Base-by-base conservation (phyloP, 192 early-diverging fungal species). In the Coemansia sp. region DNA sequence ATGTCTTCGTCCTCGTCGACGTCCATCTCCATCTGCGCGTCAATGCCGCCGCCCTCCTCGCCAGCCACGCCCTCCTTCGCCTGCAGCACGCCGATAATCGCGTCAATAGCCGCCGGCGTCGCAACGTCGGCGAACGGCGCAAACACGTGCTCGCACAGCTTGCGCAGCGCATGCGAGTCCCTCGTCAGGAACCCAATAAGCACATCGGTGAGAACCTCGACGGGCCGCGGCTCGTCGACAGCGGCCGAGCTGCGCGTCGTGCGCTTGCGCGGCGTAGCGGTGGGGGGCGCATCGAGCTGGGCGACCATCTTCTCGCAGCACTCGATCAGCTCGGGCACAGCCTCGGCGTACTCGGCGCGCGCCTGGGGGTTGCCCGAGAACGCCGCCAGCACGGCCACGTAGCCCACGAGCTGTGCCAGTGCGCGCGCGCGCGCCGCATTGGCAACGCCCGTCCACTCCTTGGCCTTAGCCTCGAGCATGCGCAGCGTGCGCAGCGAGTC, bases 131-230 rank as follows among this genome's bases (percentile, higher is more conserved):
- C 88, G 70, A 99, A 96, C 21, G 89, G 86, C 31, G 87, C 89
- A 86, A 99, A 99, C 44, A 91, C 91, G 62, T 91, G 88, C 56
- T 92, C 88, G 27, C 93, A 87, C 61, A 98, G 73, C 21, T 83
- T 86, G 36, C 93, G 85, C 59, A 95, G 76, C 11, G 92, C 66
- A 40, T 86, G 84, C 34, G 93, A 95, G 8, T 93, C 89, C 69
- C 92, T 93, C 46, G 92, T 88, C 79, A 99, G 74, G 78, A 98
- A 90, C 66, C 90, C 88, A 62, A 99, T 79, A 56, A 99, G 75
- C 34, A 97, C 92, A 80, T 99, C 97, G 6, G 95, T 84, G 64
- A 99, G 86, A 50, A 99, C 95, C 66, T 98, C 95, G n/a, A 94
- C 86, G 2, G 95, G 94, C 64, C 89, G 79, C 31, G 84, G 88